Conservation (phyloP, 1,139 yeast species). For the Saccharomyces hybrid region DNA sequence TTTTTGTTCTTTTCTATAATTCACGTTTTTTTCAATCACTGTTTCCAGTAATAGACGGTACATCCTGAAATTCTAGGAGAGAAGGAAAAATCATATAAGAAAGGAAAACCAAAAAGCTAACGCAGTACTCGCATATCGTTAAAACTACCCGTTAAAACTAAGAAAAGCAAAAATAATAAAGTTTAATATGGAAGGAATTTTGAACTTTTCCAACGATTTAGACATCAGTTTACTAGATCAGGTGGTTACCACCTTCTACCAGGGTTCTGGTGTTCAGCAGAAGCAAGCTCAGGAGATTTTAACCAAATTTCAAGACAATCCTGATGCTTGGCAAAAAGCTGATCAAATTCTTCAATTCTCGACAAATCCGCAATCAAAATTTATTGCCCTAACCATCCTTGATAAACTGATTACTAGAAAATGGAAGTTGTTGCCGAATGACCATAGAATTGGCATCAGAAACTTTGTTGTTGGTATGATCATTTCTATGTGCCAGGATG, state of each 20-base stretch:
- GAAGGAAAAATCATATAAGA: neutral
- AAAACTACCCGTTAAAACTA: neutral
- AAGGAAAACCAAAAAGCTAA: too few relatives aligned
- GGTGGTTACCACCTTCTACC: constrained; percentile 78
- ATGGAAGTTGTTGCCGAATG: constrained; percentile 88
- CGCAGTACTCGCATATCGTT: neutral
- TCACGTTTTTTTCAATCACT: neutral
- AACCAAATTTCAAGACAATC: constrained; percentile 87
- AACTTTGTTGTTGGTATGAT: constrained; percentile 92
- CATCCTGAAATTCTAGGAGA: neutral
- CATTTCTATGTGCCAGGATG: constrained; percentile 83
- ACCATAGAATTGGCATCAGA: constrained; percentile 82
- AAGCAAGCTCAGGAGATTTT: constrained; percentile 76
- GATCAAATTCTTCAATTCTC: constrained; percentile 81
- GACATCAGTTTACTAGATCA: constrained; percentile 76
- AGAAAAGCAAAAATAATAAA: neutral
- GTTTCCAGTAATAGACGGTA: neutral
- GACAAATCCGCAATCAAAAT: constrained; percentile 78
- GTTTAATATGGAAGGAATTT: constrained; percentile 60
- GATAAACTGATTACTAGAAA: constrained; percentile 85
- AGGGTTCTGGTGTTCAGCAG: constrained; percentile 74
- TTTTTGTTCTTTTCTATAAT: neutral
- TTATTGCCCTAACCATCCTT: constrained; percentile 81
- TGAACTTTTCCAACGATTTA: constrained; percentile 78
- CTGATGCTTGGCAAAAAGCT: constrained; percentile 93